Conservation (phyloP, 306 rosid species). For the Sicyos edulis region DNA sequence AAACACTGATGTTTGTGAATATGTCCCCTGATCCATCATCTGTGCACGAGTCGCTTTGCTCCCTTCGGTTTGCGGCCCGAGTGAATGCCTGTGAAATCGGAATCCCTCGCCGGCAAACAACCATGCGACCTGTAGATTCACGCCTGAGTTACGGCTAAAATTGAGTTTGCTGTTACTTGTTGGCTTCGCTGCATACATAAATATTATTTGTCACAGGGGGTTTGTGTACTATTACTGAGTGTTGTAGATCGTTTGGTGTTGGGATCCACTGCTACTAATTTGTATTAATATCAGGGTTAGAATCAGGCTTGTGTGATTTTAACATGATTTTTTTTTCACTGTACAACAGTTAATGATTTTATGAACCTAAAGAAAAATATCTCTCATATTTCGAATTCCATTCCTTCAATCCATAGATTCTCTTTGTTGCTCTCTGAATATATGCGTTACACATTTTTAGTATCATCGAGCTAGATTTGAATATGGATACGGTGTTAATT, state of each 20-base stretch:
- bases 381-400: slow-evolving; percentile 15
- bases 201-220: slow-evolving; percentile 19
- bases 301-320: slow-evolving; percentile 18
- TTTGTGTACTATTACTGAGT: not conserved
- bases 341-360: slow-evolving; percentile 18
- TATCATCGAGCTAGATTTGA: too few relatives aligned
- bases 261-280: slow-evolving; percentile 24
- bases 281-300: slow-evolving; percentile 25
- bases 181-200: slow-evolving; percentile 11
- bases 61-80: slow-evolving; percentile 84
- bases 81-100: slow-evolving; percentile 93
- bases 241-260: slow-evolving; percentile 18
- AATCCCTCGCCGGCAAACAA: slow-evolving; percentile 67
- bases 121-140: slow-evolving; percentile 42
- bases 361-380: slow-evolving; percentile 18
- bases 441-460: too few relatives aligned
- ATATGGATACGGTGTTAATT: too few relatives aligned
- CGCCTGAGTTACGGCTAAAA: slow-evolving; percentile 56
- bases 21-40: slow-evolving; percentile 83
- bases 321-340: slow-evolving; percentile 3
- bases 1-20: slow-evolving; percentile 87
- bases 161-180: slow-evolving; percentile 7
- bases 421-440: too few relatives aligned
- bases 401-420: not conserved
- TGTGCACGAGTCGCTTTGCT: slow-evolving; percentile 72